A percentile compares a stretch with the other conserved stretches of the same genome.
phyloP scores from a whole-genome alignment of 208 protist species.

The Tritrichomonas foetus region DNA sequence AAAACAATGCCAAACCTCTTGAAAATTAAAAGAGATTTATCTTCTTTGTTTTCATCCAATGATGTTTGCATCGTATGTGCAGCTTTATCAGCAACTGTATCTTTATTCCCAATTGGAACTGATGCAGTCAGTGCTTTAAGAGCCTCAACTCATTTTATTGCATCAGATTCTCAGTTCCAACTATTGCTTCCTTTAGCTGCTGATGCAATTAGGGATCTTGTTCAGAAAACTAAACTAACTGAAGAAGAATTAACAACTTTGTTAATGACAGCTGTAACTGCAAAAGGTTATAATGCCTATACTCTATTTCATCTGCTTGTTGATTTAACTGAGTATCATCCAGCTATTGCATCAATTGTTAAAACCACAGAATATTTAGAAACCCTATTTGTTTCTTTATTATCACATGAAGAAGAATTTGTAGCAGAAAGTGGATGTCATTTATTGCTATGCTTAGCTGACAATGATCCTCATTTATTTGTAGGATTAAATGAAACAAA shows the following conservation, averaged over 20 bases:
- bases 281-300: background rate
- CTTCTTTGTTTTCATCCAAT: background rate
- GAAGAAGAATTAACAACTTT: background rate
- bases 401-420: background rate
- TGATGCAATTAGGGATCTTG: background rate
- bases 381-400: background rate
- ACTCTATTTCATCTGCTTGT: background rate
- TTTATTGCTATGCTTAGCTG: background rate
- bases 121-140: background rate
- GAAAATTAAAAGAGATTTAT: background rate
- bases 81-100: background rate
- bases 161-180: background rate
- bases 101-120: background rate
- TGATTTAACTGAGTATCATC: background rate
- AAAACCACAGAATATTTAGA: background rate
- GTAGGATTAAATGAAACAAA: background rate
- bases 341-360: background rate
- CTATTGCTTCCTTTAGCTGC: background rate
- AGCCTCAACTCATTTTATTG: background rate
- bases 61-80: background rate
- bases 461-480: background rate
- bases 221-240: background rate
- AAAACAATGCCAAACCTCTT: background rate
- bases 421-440: background rate
- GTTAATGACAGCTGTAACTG: background rate